phyloP scores from a whole-genome alignment of 179 eudicot species.

The Sideroxylon spinosum region DNA sequence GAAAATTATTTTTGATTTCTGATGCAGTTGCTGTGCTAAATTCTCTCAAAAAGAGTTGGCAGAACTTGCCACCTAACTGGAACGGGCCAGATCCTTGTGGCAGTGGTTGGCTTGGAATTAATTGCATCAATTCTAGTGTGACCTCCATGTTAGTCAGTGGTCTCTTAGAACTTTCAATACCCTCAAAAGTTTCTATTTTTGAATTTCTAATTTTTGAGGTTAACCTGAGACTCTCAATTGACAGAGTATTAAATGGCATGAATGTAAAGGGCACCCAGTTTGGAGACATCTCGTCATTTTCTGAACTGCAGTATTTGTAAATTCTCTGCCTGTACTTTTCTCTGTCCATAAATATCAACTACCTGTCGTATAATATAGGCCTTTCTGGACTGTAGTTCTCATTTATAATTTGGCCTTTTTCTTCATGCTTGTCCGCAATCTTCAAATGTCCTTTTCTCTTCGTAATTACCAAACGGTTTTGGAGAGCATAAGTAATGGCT shows the following conservation, averaged over 20 bases:
- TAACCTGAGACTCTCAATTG: neutral
- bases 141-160: slow-evolving; percentile 46
- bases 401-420: too few species aligned
- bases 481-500: too few species aligned
- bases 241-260: neutral
- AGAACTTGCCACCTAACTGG: slow-evolving; percentile 28
- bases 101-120: slow-evolving; percentile 64
- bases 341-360: neutral
- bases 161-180: neutral
- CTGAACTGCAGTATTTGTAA: neutral
- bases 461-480: too few species aligned
- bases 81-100: slow-evolving; percentile 41
- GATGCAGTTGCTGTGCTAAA: slow-evolving; percentile 19
- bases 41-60: slow-evolving; percentile 25
- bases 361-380: too few species aligned
- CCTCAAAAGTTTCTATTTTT: neutral
- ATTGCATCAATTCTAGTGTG: slow-evolving; percentile 50
- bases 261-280: neutral
- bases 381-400: too few species aligned
- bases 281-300: slow-evolving; percentile 3
- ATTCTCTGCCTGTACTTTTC: neutral
- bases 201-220: neutral
- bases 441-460: too few species aligned
- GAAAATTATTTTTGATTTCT: neutral
- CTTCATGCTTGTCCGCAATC: too few species aligned